These are phyloP conservation scores for Allomyces javanicus DNA, from an alignment of 192 early-diverging fungal genomes.

Conservation along the genomic window DNA sequence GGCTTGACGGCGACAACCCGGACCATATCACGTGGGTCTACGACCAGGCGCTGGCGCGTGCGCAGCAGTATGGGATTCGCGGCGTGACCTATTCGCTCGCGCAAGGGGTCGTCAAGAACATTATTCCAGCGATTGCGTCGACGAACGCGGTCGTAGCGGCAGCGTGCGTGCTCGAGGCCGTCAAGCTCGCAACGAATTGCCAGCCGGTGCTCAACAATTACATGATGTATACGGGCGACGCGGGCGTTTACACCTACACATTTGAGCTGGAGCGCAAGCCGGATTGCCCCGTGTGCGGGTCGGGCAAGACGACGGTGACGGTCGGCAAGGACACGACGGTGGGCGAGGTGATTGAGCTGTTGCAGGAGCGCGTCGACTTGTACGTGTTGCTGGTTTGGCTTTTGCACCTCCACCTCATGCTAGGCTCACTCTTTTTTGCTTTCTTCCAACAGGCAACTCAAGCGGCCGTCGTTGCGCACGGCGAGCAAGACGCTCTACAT, in stretches of 20 bases:
- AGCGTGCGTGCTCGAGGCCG: constrained; percentile 80
- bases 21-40: constrained; percentile 61
- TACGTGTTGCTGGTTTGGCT: constrained; percentile 9
- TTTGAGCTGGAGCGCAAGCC: constrained; percentile 64
- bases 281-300: constrained; percentile 84
- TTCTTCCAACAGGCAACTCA: constrained; percentile 46
- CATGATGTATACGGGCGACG: constrained; percentile 90
- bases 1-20: constrained; percentile 58
- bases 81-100: constrained; percentile 80
- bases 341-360: constrained; percentile 59
- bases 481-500: constrained; percentile 52
- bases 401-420: too few species aligned
- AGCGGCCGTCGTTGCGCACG: constrained; percentile 52
- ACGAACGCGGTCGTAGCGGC: constrained; percentile 74
- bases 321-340: constrained; percentile 35
- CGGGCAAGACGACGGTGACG: constrained; percentile 23
- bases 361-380: constrained; percentile 53
- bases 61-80: constrained; percentile 58
- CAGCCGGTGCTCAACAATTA: constrained; percentile 74
- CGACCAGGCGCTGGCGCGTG: constrained; percentile 42
- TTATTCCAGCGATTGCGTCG: constrained; percentile 88
- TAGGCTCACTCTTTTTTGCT: not conserved
- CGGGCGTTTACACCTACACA: constrained; percentile 73
- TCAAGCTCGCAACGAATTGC: constrained; percentile 69
- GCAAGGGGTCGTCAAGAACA: constrained; percentile 95